Evolutionary conservation across 208 protist genomes (phyloP), one percentile per base, ranked within the genome.

Genomic region (Acanthamoeba royreba): DNA sequence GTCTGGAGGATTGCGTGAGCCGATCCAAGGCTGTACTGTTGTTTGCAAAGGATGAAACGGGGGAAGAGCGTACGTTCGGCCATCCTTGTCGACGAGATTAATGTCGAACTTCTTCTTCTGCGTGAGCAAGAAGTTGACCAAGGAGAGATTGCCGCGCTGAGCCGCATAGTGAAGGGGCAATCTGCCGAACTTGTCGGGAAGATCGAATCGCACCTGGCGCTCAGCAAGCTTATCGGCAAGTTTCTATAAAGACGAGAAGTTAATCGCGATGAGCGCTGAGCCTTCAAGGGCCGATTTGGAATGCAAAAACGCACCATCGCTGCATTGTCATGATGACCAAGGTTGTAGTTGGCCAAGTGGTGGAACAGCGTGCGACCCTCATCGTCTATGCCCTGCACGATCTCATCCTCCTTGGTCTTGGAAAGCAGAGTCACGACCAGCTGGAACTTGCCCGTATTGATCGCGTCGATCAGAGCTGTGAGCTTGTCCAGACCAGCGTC

Each of bases 381-480:
- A n/a, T 25, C 38, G 43, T 88, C 45, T 11, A 81, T 15, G 9
- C n/a, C 33, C 46, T 47, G 45, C 15, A 93, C 52, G 38, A 94
- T 87, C 1, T 93, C 28, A 0, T 61, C 13, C 25, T 92, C 49
- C 35, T 46, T 19, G 31, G 61, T 66, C 53, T 95, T 95, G 1
- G 52, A 52, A 4, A 94, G 43, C 3, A 95, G 55, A 4, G 92
- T 93, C 2, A 93, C 31, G 19, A 89, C 91, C 17, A 94, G 47
- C 45, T 93, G 92, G 58, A 92, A 93, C 49, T 95, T 95, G 49
- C 92, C 92, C 4, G 92, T 83, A 35, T 94, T 93, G 92, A 95
- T 81, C 25, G 85, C 58, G 58, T 95, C 94, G 47, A 49, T 93
- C 31, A 95, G 79, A 25, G 92, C 92, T 55, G 17, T 61, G 40